These are phyloP conservation scores for Talaromyces rugulosus DNA, from an alignment of 2,329 filamentous ascomycete species.

Conservation along the genomic window DNA sequence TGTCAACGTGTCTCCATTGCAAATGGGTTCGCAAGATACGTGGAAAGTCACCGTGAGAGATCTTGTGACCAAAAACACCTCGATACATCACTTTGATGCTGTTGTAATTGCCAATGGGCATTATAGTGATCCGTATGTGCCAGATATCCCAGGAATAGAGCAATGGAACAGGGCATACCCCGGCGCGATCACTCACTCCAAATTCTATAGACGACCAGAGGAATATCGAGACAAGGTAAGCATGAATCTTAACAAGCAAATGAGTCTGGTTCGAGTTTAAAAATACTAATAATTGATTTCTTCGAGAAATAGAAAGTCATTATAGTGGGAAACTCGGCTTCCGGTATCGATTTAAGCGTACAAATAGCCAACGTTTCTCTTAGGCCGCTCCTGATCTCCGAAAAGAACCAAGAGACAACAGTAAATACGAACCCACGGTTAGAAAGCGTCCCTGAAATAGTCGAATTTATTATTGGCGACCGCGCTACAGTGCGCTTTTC, in stretches of 20 bases:
- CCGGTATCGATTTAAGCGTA: conserved; percentile 75
- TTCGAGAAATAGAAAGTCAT: conserved; percentile 71
- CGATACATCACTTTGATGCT: conserved; percentile 62
- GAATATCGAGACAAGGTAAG: conserved; percentile 53
- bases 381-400: conserved; percentile 59
- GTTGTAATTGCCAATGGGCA: conserved; percentile 73
- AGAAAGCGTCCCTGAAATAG: conserved; percentile 37
- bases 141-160: conserved; percentile 56
- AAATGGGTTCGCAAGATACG: conserved; percentile 28
- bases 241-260: background rate
- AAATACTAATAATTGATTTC: conserved; percentile 61
- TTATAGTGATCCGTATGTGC: conserved; percentile 66
- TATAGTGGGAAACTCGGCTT: conserved; percentile 79
- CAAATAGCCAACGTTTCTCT: conserved; percentile 65
- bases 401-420: background rate
- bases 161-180: conserved; percentile 59
- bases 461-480: conserved; percentile 49
- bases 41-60: conserved; percentile 62
- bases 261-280: background rate
- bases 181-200: conserved; percentile 66
- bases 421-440: background rate
- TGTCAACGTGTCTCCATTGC: conserved; percentile 46
- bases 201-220: conserved; percentile 67
- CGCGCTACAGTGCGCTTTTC: conserved; percentile 60
- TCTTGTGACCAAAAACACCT: conserved; percentile 40